These are phyloP conservation scores for Coemansia sp. DNA, from an alignment of 192 early-diverging fungal species.

Conservation along the genomic window DNA sequence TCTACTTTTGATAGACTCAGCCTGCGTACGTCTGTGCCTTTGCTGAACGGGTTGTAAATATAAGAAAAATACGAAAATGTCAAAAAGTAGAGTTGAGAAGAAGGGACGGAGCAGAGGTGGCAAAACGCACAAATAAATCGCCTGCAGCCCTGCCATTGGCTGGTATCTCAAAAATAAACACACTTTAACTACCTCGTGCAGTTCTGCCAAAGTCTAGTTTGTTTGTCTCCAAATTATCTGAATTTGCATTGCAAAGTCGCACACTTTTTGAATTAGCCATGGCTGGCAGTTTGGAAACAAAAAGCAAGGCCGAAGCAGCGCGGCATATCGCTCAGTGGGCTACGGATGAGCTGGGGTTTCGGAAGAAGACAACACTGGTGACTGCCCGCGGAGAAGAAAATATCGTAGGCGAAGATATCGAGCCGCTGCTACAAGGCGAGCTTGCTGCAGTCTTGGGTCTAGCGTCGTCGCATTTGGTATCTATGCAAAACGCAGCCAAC, in stretches of 20 bases:
- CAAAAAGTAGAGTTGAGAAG: slow-evolving; percentile 10
- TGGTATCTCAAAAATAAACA: slow-evolving; percentile 8
- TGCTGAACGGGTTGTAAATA: neutral
- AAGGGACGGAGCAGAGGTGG: neutral
- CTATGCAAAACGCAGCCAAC: slow-evolving; percentile 24
- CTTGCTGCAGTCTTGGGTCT: slow-evolving; percentile 32
- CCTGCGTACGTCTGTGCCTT: neutral
- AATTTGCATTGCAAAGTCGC: neutral
- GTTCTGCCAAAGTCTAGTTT: neutral
- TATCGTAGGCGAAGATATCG: slow-evolving; percentile 28
- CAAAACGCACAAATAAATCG: neutral
- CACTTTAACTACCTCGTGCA: neutral
- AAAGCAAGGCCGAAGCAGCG: slow-evolving; percentile 31
- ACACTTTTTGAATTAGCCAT: slow-evolving; percentile 4
- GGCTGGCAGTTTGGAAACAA: neutral
- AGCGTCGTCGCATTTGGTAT: slow-evolving; percentile 33
- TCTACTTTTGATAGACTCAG: neutral
- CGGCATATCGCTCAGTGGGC: slow-evolving; percentile 43
- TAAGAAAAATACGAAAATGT: neutral
- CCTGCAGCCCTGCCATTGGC: slow-evolving; percentile 6
- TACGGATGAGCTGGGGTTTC: slow-evolving; percentile 47
- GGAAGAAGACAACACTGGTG: slow-evolving; percentile 41
- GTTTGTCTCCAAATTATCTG: slow-evolving; percentile 1
- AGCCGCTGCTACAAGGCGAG: slow-evolving; percentile 47
- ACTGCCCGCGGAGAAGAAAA: slow-evolving; percentile 47